phyloP scores from a whole-genome alignment of 805 yeast species.

The Candida krabiensis region DNA sequence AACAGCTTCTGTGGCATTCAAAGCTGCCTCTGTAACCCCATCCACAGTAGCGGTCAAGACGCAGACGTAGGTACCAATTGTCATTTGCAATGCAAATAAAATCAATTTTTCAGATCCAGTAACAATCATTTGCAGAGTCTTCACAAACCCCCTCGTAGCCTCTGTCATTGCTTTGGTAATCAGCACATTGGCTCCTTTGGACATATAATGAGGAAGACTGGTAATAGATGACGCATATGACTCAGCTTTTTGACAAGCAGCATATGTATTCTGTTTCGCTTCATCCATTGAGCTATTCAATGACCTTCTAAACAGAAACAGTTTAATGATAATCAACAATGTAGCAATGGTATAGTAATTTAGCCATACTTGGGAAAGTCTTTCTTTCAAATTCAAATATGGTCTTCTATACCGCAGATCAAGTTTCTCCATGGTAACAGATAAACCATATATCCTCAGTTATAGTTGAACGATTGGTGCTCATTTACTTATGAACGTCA shows the following conservation, averaged over 20 bases:
- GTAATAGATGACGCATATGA: constrained; percentile 31
- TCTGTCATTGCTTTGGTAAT: constrained; percentile 47
- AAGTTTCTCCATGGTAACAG: constrained; percentile 2
- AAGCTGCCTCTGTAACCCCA: constrained; percentile 69
- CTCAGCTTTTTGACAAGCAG: constrained; percentile 51
- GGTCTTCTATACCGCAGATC: constrained; percentile 25
- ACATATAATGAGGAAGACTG: constrained; percentile 57
- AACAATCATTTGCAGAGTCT: constrained; percentile 45
- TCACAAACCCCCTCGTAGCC: constrained; percentile 46
- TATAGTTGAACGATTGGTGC: too few species aligned
- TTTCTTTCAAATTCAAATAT: constrained; percentile 51
- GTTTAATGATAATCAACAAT: constrained; percentile 56
- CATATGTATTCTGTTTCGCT: constrained; percentile 38
- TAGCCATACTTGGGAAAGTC: constrained; percentile 63
- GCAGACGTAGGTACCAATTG: constrained; percentile 87
- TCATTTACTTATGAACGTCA: too few species aligned
- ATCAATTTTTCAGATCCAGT: constrained; percentile 60
- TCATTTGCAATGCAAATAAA: constrained; percentile 65
- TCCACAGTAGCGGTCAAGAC: constrained; percentile 70
- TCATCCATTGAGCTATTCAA: constrained; percentile 42
- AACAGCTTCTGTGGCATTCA: constrained; percentile 68
- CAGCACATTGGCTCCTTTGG: constrained; percentile 53
- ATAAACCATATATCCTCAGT: not conserved
- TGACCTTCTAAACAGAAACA: constrained; percentile 54
- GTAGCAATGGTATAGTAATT: constrained; percentile 62